These are phyloP conservation scores for Sesbania bispinosa DNA, from an alignment of 306 rosid genomes.

Conservation along the genomic window DNA sequence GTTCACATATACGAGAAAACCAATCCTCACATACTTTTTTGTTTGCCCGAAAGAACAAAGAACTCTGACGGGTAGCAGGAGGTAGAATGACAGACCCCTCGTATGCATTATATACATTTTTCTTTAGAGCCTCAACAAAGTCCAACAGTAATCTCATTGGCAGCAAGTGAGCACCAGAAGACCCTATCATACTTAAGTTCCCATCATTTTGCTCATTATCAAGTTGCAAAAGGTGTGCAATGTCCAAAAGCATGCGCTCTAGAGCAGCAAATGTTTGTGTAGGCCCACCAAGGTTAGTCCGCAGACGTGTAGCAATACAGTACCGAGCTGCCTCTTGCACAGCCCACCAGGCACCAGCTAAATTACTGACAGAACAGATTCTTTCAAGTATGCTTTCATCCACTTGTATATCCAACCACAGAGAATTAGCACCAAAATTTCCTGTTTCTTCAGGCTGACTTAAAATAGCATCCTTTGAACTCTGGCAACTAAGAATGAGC, in stretches of 20 bases:
- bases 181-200: conserved; percentile 84
- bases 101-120: conserved; percentile 91
- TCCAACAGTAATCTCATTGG: conserved; percentile 89
- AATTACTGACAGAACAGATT: conserved; percentile 66
- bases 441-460: conserved; percentile 74
- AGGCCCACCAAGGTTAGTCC: conserved; percentile 97
- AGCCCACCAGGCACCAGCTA: conserved; percentile 99
- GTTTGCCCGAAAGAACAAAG: conserved; percentile 92
- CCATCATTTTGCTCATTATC: conserved; percentile 89
- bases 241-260: conserved; percentile 92
- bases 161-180: conserved; percentile 91
- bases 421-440: conserved; percentile 41
- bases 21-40: conserved; percentile 97
- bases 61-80: conserved; percentile 70
- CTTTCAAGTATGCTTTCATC: conserved; percentile 71
- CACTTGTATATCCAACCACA: conserved; percentile 73
- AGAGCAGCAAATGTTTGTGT: conserved; percentile 95
- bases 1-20: conserved; percentile 99
- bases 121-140: conserved; percentile 91
- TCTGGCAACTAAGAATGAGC: conserved; percentile 69
- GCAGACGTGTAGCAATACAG: conserved; percentile 78
- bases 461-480: conserved; percentile 53
- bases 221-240: conserved; percentile 80
- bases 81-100: conserved; percentile 92
- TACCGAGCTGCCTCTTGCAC: conserved; percentile 91